Base-by-base conservation (phyloP, 2,329 filamentous ascomycete species). In the Purpureocillium takamizusanense region DNA sequence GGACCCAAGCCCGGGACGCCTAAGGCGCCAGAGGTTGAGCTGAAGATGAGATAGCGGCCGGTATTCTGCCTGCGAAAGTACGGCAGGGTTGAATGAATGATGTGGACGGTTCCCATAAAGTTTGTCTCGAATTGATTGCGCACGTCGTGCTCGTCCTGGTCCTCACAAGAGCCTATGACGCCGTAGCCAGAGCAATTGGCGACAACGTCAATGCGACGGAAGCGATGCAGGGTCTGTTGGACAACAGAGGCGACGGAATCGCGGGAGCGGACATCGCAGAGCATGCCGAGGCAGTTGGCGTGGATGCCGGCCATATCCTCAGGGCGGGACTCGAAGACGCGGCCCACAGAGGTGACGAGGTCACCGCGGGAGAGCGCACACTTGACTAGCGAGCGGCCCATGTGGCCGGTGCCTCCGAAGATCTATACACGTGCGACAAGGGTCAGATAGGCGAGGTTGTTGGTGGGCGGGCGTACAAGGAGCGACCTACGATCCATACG, bases 41-140 rank as follows among this genome's bases (percentile, higher is more conserved):
- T 95, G 64, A 97, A 95, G 46, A 97, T 94, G 36, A 97, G 70
- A 59, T 95, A 97, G 23, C 89, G 77, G 1, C 92, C 92, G 1
- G 67, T 70, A 16, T 74, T 72, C 46, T 86, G 81, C 46, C 80
- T 72, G 37, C 90, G 80, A 51, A 97, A 94, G 63, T 94, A 87
- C 1, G 89, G 88, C 29, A 97, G 66, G 2, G 84, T 89, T 15
- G 86, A 69, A 58, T 95, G 88, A 42, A 97, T 83, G 51, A 98
- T 95, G 62, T 97, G 85, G 42, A 97, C 63, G 0, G 88, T 94
- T 38, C 92, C 92, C 71, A 94, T 90, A 61, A 95, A 95, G 61
- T 98, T 98, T 16, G 89, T 95, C 68, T 94, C 87, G 63, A 97
- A 95, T 61, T 97, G 92, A 53, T 94, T 90, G 42, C 88, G 84